A percentile compares a stretch with the other conserved stretches of the same genome.
These are phyloP conservation scores for Blepharisma stoltei DNA, from an alignment of 73 alveolate species.

Conservation along the genomic window DNA sequence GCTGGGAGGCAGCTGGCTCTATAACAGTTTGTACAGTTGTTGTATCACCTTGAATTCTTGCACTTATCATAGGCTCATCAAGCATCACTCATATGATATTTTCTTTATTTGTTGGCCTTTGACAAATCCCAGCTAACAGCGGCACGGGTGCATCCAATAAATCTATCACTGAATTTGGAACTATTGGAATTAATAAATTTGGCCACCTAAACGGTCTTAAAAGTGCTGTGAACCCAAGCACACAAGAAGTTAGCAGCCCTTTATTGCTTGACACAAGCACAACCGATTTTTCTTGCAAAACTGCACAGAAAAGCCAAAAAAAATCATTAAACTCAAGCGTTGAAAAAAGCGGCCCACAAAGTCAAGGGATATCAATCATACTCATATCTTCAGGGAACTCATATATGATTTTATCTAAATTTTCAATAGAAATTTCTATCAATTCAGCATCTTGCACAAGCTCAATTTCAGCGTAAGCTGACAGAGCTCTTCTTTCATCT, in stretches of 20 bases:
- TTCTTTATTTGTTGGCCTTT: background rate
- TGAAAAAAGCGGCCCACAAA: slow-evolving; percentile 49
- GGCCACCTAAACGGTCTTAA: slow-evolving; percentile 33
- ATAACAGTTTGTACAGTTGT: background rate
- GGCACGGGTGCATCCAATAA: slow-evolving; percentile 28
- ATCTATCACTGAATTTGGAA: slow-evolving; percentile 27
- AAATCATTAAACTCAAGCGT: slow-evolving; percentile 41
- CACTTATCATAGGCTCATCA: background rate
- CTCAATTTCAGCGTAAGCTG: slow-evolving; percentile 4
- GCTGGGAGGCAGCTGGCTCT: slow-evolving; percentile 23
- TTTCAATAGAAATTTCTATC: background rate
- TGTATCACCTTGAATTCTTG: background rate
- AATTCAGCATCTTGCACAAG: background rate
- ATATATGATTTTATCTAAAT: background rate
- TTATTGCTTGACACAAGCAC: background rate
- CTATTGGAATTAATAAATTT: slow-evolving; percentile 24
- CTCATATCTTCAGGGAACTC: background rate
- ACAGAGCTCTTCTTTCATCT: background rate
- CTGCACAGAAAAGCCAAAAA: slow-evolving; percentile 23
- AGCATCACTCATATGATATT: slow-evolving; percentile 12
- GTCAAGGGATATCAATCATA: background rate
- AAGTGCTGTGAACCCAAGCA: slow-evolving; percentile 8
- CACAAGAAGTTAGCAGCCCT: slow-evolving; percentile 31
- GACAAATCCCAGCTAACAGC: slow-evolving; percentile 21
- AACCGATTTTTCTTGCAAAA: slow-evolving; percentile 27